phyloP scores from a whole-genome alignment of 2,329 filamentous ascomycete species.

The Fusarium poae region DNA sequence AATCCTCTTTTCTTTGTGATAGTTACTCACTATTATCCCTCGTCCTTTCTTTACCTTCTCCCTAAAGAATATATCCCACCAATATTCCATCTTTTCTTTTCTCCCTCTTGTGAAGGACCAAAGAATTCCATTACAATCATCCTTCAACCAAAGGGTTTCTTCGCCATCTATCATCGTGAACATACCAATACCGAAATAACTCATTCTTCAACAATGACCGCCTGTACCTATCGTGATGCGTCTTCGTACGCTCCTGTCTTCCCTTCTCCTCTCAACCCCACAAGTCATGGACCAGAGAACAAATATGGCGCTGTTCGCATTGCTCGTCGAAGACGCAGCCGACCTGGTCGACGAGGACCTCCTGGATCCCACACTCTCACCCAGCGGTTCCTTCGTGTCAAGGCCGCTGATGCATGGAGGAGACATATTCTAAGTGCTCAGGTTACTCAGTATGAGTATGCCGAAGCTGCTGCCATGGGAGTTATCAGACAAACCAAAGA shows the following conservation, averaged over 20 bases:
- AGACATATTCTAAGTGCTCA: slow-evolving; percentile 52
- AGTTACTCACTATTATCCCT: slow-evolving; percentile 25
- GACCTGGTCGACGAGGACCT: slow-evolving; percentile 27
- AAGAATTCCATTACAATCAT: slow-evolving; percentile 13
- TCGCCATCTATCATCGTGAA: neutral
- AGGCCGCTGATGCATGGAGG: slow-evolving; percentile 58
- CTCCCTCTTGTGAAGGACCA: neutral
- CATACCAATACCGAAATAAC: slow-evolving; percentile 21
- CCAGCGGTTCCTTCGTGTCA: slow-evolving; percentile 57
- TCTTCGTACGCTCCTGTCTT: slow-evolving; percentile 44
- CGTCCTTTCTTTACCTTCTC: slow-evolving; percentile 12
- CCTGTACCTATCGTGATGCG: slow-evolving; percentile 33
- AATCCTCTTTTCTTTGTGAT: slow-evolving; percentile 31
- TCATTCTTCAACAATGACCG: slow-evolving; percentile 32
- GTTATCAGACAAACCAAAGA: slow-evolving; percentile 15
- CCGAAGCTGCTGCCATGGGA: slow-evolving; percentile 21
- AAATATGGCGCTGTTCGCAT: slow-evolving; percentile 34
- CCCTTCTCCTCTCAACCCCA: slow-evolving; percentile 50
- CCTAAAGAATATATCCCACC: slow-evolving; percentile 23
- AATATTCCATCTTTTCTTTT: slow-evolving; percentile 29
- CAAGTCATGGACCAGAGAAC: slow-evolving; percentile 31
- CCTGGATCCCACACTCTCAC: slow-evolving; percentile 55
- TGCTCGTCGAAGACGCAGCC: slow-evolving; percentile 38
- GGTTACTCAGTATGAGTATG: slow-evolving; percentile 43
- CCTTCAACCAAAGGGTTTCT: slow-evolving; percentile 10